phyloP scores from a whole-genome alignment of 495 filamentous ascomycete genomes.

The Neurospora intermedia region DNA sequence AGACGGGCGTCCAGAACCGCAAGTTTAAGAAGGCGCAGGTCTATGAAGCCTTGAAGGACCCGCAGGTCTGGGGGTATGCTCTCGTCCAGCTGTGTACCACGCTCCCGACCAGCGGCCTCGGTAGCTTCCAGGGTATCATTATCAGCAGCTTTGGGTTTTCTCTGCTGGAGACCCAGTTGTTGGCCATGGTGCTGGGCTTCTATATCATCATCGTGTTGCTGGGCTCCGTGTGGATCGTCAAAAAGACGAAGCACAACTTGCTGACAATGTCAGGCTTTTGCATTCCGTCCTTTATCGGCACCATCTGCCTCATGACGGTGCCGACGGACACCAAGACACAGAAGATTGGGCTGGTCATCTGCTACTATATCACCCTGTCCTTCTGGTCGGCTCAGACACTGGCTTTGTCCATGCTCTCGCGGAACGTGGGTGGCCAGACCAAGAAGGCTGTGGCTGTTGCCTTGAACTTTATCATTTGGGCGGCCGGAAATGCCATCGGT shows the following conservation, averaged over 20 bases:
- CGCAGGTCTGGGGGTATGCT: constrained; percentile 38
- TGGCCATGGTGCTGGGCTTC: constrained; percentile 60
- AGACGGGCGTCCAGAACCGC: constrained; percentile 58
- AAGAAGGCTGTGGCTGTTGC: constrained; percentile 41
- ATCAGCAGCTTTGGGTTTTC: constrained; percentile 39
- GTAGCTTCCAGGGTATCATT: constrained; percentile 57
- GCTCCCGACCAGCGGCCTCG: constrained; percentile 55
- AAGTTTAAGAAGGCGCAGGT: constrained; percentile 36
- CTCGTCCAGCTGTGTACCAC: constrained; percentile 55
- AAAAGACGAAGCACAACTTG: constrained; percentile 51
- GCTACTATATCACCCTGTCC: constrained; percentile 45
- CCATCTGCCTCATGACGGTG: constrained; percentile 45
- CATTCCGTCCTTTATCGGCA: constrained; percentile 51
- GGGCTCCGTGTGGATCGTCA: constrained; percentile 52
- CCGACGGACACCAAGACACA: constrained; percentile 30
- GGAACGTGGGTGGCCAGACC: constrained; percentile 46
- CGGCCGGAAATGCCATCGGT: constrained; percentile 40
- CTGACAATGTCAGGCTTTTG: constrained; percentile 53
- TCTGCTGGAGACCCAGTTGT: constrained; percentile 42
- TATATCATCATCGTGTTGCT: constrained; percentile 61
- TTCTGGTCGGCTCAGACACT: constrained; percentile 49
- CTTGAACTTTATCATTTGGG: constrained; percentile 40
- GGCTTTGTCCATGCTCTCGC: constrained; percentile 38
- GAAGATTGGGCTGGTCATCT: constrained; percentile 42
- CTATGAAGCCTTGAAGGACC: constrained; percentile 37